Evolutionary conservation across 2,329 filamentous ascomycete species (phyloP).

Genomic region (Aspergillus aculeatus): DNA sequence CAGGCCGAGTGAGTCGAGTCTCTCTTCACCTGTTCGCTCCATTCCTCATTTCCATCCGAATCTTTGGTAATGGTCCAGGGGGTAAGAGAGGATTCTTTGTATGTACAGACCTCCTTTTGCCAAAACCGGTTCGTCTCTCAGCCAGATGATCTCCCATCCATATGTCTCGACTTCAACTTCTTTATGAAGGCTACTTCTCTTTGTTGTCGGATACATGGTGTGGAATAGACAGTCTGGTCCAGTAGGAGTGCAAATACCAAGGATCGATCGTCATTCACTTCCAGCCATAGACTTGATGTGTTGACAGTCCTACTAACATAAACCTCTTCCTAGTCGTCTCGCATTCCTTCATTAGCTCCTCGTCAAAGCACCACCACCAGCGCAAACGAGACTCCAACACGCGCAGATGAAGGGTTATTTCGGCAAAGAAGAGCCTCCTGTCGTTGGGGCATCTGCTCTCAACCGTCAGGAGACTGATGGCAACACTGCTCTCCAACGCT

Average conservation of each 20-base stretch:
- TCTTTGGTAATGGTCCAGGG: neutral
- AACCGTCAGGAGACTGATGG: conserved; percentile 15
- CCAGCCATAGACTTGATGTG: neutral
- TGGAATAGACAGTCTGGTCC: neutral
- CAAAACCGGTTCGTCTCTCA: neutral
- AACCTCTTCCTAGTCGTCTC: neutral
- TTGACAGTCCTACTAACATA: neutral
- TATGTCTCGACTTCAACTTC: neutral
- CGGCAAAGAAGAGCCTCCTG: conserved; percentile 11
- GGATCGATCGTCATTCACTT: neutral
- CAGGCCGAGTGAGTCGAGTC: neutral
- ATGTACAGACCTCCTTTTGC: neutral
- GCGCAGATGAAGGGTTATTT: conserved; percentile 12
- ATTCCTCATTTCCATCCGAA: neutral
- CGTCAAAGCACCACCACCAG: neutral
- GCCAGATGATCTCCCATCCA: neutral
- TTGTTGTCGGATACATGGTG: neutral
- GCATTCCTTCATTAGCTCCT: neutral
- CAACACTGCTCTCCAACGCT: conserved; percentile 24
- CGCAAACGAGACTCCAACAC: neutral
- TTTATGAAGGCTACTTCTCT: neutral
- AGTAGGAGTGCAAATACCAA: neutral
- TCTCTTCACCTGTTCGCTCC: neutral
- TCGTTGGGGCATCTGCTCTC: conserved; percentile 7
- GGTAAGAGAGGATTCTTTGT: neutral